Conservation (phyloP, 2,329 filamentous ascomycete genomes). For the Diaporthe destruens region DNA sequence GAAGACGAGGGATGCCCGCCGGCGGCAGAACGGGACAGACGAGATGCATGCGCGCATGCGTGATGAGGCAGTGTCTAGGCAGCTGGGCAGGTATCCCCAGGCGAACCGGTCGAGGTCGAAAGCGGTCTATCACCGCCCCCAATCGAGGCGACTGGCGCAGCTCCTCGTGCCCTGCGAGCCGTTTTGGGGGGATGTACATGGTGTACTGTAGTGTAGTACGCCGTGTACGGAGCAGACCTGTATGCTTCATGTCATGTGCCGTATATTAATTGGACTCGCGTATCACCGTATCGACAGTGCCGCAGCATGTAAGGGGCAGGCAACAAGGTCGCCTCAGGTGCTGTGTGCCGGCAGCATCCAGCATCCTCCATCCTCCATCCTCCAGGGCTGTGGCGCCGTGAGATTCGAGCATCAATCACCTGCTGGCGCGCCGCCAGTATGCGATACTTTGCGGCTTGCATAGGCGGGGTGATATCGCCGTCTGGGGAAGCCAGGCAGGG, state of each 20-base stretch:
- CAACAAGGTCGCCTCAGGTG: neutral
- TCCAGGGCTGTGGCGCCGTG: neutral
- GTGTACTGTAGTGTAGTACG: no score
- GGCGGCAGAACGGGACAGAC: neutral
- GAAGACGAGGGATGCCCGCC: neutral
- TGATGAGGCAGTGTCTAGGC: conserved; percentile 18
- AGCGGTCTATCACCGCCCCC: conserved; percentile 17
- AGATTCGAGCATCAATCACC: conserved; percentile 5
- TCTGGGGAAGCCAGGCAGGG: neutral
- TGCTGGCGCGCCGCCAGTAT: conserved; percentile 1
- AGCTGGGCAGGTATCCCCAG: conserved; percentile 4
- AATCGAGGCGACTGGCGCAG: conserved; percentile 1
- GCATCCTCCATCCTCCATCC: no score
- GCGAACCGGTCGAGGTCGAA: conserved; percentile 3
- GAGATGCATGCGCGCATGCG: neutral
- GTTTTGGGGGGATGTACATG: neutral
- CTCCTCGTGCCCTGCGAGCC: conserved; percentile 3
- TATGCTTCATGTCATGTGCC: conserved; percentile 15
- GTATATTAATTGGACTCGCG: conserved; percentile 7
- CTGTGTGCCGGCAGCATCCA: neutral
- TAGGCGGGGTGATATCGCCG: conserved; percentile 5
- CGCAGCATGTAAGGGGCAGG: conserved; percentile 20
- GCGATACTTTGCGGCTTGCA: conserved; percentile 19
- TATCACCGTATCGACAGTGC: conserved; percentile 16
- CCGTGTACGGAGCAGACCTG: no score